phyloP scores from a whole-genome alignment of 805 yeast species.

The Candida suzukii region DNA sequence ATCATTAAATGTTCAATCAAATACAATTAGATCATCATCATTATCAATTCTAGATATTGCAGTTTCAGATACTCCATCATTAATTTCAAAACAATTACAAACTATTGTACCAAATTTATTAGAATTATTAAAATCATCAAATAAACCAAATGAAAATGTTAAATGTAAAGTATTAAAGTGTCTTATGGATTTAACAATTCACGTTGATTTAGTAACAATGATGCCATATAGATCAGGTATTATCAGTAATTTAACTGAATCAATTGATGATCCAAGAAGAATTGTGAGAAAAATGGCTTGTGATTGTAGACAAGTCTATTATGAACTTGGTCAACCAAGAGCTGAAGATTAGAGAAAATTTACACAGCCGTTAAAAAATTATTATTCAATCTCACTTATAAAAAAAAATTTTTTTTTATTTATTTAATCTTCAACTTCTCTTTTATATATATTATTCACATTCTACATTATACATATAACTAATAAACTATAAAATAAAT shows the following conservation, averaged over 20 bases:
- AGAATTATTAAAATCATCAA: constrained; percentile 20
- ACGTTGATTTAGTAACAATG: constrained; percentile 31
- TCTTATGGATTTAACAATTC: constrained; percentile 40
- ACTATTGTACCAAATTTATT: constrained; percentile 51
- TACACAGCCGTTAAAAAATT: not conserved
- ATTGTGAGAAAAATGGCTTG: constrained; percentile 68
- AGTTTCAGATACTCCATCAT: constrained; percentile 45
- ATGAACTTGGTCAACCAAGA: constrained; percentile 36
- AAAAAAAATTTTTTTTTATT: too few relatives aligned
- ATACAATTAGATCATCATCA: constrained; percentile 16
- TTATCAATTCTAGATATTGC: constrained; percentile 23
- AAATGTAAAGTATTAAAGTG: constrained; percentile 53
- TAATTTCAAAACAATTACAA: constrained; percentile 47
- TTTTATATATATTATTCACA: not conserved
- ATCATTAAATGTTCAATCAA: constrained; percentile 32
- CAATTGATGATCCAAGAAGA: constrained; percentile 70
- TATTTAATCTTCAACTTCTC: too few relatives aligned
- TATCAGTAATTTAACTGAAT: constrained; percentile 38
- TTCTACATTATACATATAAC: not conserved
- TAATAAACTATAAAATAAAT: too few relatives aligned
- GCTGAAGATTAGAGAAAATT: constrained; percentile 1
- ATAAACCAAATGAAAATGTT: constrained; percentile 30
- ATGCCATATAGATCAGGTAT: constrained; percentile 46
- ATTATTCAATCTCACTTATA: not conserved
- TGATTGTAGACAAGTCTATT: constrained; percentile 72